Conservation (phyloP, 208 protist genomes). For the Leishmania amazonensis region DNA sequence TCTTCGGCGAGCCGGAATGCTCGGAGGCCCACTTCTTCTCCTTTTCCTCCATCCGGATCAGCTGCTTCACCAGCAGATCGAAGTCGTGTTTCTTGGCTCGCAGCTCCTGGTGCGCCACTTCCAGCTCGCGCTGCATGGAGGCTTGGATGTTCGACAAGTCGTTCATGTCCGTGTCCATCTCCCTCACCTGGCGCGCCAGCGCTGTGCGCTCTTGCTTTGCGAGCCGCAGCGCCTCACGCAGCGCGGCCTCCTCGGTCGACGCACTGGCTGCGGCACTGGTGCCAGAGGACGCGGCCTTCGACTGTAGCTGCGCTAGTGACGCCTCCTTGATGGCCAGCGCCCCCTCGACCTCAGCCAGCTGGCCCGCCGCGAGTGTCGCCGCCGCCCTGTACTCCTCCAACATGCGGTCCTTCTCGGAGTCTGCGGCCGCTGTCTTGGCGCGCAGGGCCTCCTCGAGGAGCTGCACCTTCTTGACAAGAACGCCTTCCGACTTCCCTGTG, state of each 20-base stretch:
- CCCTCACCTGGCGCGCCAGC: slow-evolving; percentile 42
- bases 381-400: slow-evolving; percentile 14
- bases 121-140: slow-evolving; percentile 48
- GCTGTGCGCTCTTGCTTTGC: slow-evolving; percentile 29
- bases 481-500: slow-evolving; percentile 7
- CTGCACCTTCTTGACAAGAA: slow-evolving; percentile 9
- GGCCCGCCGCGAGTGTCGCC: background rate
- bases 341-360: slow-evolving; percentile 16
- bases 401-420: slow-evolving; percentile 11
- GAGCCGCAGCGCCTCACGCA: slow-evolving; percentile 33
- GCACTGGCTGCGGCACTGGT: background rate
- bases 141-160: slow-evolving; percentile 65
- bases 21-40: slow-evolving; percentile 34
- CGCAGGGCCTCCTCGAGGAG: slow-evolving; percentile 26
- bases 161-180: slow-evolving; percentile 71
- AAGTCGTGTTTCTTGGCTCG: slow-evolving; percentile 65
- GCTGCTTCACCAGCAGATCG: slow-evolving; percentile 50
- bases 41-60: slow-evolving; percentile 50
- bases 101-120: slow-evolving; percentile 48
- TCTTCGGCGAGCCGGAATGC: background rate
- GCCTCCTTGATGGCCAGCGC: slow-evolving; percentile 11
- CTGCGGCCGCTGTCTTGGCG: slow-evolving; percentile 13
- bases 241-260: slow-evolving; percentile 8
- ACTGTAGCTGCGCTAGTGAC: slow-evolving; percentile 18
- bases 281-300: slow-evolving; percentile 9